Percentiles rank a stretch among this genome's conserved stretches.
These are phyloP conservation scores for Bigelowiella natans DNA, from an alignment of 78 protist species.

Conservation along the genomic window DNA sequence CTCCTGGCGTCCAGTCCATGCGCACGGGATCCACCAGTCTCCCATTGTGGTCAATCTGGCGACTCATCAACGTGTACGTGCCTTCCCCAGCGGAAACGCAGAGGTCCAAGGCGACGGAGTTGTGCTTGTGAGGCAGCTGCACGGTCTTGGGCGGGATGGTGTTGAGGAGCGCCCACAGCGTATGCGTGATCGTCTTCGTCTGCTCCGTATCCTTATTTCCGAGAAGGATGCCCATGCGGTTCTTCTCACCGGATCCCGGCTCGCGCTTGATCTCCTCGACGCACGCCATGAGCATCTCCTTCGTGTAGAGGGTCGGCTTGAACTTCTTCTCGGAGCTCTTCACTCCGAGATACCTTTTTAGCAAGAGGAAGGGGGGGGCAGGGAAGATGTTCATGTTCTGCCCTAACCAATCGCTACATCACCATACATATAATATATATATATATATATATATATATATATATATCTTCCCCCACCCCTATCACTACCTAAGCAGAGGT, in stretches of 20 bases:
- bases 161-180: slow-evolving; percentile 8
- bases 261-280: neutral
- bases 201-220: neutral
- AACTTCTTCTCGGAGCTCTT: neutral
- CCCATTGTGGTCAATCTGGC: neutral
- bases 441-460: neutral
- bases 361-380: no score
- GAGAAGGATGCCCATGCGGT: neutral
- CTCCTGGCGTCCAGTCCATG: neutral
- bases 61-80: neutral
- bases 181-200: slow-evolving; percentile 2
- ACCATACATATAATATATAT: neutral
- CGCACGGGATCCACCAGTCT: neutral
- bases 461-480: no score
- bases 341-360: neutral
- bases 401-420: no score
- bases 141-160: neutral
- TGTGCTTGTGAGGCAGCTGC: slow-evolving; percentile 13
- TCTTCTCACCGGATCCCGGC: neutral
- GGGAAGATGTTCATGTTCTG: no score
- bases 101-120: slow-evolving; percentile 16
- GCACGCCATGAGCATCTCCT: neutral
- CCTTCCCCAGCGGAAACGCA: neutral
- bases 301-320: neutral
- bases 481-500: neutral